Conservation (phyloP, 345 rosid genomes). For the Anastatica hierochuntica region DNA sequence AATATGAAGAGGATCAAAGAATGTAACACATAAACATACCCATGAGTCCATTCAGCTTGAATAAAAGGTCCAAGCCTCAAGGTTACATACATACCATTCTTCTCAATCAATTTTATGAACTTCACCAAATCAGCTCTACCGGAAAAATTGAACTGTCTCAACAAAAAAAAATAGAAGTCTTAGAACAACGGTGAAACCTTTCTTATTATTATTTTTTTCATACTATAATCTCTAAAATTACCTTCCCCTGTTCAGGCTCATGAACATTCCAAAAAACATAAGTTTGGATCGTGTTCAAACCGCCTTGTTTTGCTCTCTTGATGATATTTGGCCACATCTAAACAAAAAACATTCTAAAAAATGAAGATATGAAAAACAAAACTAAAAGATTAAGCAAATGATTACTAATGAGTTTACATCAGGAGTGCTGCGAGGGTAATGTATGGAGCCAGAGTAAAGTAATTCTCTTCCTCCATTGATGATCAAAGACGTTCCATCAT, state of each 20-base stretch:
- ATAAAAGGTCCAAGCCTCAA: conserved; percentile 84
- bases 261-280: conserved; percentile 68
- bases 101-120: conserved; percentile 50
- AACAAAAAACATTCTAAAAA: not conserved
- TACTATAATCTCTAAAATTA: conserved; percentile 11
- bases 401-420: conserved; percentile 13
- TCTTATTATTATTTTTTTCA: not conserved
- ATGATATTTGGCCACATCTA: conserved; percentile 36
- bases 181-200: not conserved
- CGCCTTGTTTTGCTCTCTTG: conserved; percentile 41
- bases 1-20: not conserved
- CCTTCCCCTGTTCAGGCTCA: conserved; percentile 38
- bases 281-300: conserved; percentile 55
- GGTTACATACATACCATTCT: conserved; percentile 49
- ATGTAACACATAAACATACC: conserved; percentile 37
- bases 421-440: conserved; percentile 35
- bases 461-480: conserved; percentile 30
- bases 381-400: not conserved
- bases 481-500: conserved; percentile 32
- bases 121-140: conserved; percentile 66
- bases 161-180: not conserved
- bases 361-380: not conserved
- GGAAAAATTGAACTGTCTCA: conserved; percentile 51
- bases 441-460: conserved; percentile 31
- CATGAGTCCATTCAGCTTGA: conserved; percentile 97